Evolutionary conservation across 495 filamentous ascomycete genomes (phyloP).

Genomic region (Trichoderma reesei): DNA sequence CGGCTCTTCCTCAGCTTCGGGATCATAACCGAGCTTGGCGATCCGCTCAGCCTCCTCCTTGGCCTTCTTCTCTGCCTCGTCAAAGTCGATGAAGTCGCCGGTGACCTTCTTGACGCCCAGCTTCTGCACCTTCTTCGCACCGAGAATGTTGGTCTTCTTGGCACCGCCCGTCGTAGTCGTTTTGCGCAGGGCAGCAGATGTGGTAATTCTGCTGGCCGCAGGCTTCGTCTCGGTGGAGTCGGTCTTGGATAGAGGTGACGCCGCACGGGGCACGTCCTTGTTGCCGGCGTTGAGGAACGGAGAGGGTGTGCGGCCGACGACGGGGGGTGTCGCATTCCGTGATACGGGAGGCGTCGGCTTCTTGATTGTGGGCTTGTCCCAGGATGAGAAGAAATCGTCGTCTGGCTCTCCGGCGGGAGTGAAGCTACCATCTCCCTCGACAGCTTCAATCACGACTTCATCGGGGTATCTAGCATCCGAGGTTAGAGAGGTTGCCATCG

Average conservation of each 20-base stretch:
- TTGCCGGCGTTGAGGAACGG: conserved; percentile 73
- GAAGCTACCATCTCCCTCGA: conserved; percentile 50
- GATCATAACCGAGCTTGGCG: conserved; percentile 95
- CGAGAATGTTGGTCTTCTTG: conserved; percentile 74
- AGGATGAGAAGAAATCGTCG: conserved; percentile 97
- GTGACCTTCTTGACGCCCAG: conserved; percentile 86
- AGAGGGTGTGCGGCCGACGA: conserved; percentile 72
- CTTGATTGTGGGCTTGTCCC: conserved; percentile 97
- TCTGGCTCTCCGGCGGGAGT: conserved; percentile 70
- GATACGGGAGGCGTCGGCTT: conserved; percentile 90
- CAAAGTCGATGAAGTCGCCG: conserved; percentile 79
- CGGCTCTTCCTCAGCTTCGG: conserved; percentile 69
- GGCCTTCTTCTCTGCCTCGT: conserved; percentile 91
- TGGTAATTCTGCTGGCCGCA: conserved; percentile 57
- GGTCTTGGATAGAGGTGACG: conserved; percentile 66
- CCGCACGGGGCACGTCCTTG: conserved; percentile 60
- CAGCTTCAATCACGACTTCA: conserved; percentile 73
- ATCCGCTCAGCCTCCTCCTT: conserved; percentile 96
- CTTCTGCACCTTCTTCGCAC: conserved; percentile 73
- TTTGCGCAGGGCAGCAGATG: conserved; percentile 69
- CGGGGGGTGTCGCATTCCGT: conserved; percentile 78
- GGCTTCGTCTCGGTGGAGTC: conserved; percentile 39
- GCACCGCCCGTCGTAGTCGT: conserved; percentile 46
- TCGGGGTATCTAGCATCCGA: conserved; percentile 55
- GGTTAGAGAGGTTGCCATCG: conserved; percentile 17